Evolutionary conservation across 257 asterid genomes (phyloP), one percentile per base, ranked within the genome.

Genomic region (Primulina eburnea): DNA sequence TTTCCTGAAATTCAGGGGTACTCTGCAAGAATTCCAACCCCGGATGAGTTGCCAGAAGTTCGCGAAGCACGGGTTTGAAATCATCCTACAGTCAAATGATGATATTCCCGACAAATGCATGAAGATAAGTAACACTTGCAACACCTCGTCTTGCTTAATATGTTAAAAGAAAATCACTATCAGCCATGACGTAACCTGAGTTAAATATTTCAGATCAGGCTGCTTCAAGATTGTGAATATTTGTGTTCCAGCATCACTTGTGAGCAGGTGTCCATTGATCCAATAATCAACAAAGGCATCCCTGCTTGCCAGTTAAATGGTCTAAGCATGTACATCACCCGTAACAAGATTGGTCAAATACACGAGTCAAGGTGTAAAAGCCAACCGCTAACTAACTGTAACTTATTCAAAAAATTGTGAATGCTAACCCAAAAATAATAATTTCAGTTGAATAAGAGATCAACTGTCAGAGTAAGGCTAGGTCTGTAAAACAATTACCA

Each of bases 261-360:
- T 86, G 87, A 89, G 76, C 90, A 89, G 84, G 82, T 83, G 89
- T 62, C 88, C 84, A 47, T 83, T 81, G 70, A 89, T 75, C 96
- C 97, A 89, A 83, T 84, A 89, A 73, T 91, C 82, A 47, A 88
- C 92, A 81, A 89, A 91, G 4, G 96, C 92, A 84, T 89, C 95
- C 84, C 98, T 92, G 81, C 70, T 72, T 71, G 62, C 79, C 2
- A 50, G 57, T 63, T 6, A 63, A 21, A 64, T 28, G 33, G 5
- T 9, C 11, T 64, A 64, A 64, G 50, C n/a, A n/a, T 33, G 52
- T 38, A 40, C 10, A 62, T 64, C 67, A 43, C 16, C 20, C 20
- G n/a, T 5, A 21, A 40, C 30, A 33, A 60, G 35, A 50, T 60
- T 40, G 40, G 52, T 52, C 52, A 55, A 50, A 16, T 17, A 50